Evolutionary conservation across 148 eudicot genomes (phyloP).

Genomic region (Talinum fruticosum): DNA sequence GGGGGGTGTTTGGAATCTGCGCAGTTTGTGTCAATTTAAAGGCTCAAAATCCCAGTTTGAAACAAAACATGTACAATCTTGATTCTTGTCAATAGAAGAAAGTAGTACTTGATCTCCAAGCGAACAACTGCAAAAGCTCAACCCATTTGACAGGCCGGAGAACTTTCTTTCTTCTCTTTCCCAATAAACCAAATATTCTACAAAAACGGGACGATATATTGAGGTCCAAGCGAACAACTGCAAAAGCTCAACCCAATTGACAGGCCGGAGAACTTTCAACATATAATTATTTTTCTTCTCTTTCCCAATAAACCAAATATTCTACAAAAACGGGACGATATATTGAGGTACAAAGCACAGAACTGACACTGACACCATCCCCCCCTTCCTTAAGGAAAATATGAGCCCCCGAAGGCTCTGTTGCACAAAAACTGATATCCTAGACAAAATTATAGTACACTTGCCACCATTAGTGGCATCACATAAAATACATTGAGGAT

Average conservation of each 20-base stretch:
- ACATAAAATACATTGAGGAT: slow-evolving; percentile 11
- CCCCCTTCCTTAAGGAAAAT: not conserved
- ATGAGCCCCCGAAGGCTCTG: not conserved
- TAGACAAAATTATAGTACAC: slow-evolving; percentile 26
- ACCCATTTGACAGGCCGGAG: not conserved
- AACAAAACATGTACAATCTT: too few relatives aligned
- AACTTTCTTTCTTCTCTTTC: slow-evolving; percentile 4
- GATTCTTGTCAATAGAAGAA: too few relatives aligned
- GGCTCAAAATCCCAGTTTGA: too few relatives aligned
- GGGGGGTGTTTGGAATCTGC: too few relatives aligned
- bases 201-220: slow-evolving; percentile 22
- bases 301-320: slow-evolving; percentile 17
- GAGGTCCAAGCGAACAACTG: too few relatives aligned
- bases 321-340: slow-evolving; percentile 24
- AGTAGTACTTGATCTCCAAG: too few relatives aligned
- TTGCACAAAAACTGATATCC: not conserved
- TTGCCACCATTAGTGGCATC: slow-evolving; percentile 7
- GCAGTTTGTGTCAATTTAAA: too few relatives aligned
- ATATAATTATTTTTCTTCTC: slow-evolving; percentile 5
- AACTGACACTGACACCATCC: slow-evolving; percentile 11
- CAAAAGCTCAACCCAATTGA: not conserved
- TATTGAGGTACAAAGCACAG: slow-evolving; percentile 7
- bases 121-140: not conserved
- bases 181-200: slow-evolving; percentile 20
- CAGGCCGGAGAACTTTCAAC: not conserved